Evolutionary conservation across 306 rosid genomes (phyloP).

Genomic region (Ormosia semicastrata): DNA sequence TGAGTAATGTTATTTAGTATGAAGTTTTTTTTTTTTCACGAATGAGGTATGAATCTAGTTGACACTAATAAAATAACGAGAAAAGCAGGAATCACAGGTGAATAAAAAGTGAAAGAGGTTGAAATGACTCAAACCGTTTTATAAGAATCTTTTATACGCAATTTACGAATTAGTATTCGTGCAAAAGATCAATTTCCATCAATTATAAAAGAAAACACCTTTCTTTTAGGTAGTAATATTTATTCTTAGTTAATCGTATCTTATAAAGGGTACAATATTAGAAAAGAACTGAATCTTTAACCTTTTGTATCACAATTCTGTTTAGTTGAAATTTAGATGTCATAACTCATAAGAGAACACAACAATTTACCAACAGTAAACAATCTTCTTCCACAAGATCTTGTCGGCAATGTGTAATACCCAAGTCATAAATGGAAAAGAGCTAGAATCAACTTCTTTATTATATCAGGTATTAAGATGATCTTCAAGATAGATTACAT

Average conservation of each 20-base stretch:
- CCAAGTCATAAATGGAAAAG: constrained; percentile 1
- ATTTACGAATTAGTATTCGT: too few species aligned
- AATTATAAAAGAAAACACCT: not conserved
- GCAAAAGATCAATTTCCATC: too few species aligned
- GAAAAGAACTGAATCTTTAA: not conserved
- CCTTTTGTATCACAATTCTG: not conserved
- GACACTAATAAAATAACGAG: too few species aligned
- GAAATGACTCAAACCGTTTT: too few species aligned
- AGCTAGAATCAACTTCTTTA: not conserved
- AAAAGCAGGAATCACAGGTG: too few species aligned
- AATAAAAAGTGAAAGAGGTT: too few species aligned
- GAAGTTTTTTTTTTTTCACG: too few species aligned
- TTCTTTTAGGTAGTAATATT: not conserved
- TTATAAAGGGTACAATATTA: not conserved
- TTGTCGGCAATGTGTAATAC: constrained; percentile 31
- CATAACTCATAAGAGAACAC: not conserved
- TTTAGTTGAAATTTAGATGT: not conserved
- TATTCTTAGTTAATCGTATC: not conserved
- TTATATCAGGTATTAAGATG: not conserved
- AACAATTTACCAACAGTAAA: constrained; percentile 1
- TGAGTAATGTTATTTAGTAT: too few species aligned
- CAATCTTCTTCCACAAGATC: constrained; percentile 29
- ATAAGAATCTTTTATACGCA: too few species aligned
- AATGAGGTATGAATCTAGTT: too few species aligned
- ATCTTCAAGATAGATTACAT: not conserved